Conservation (phyloP, 169 alveolate species). For the Ichthyophthirius multifiliis region DNA sequence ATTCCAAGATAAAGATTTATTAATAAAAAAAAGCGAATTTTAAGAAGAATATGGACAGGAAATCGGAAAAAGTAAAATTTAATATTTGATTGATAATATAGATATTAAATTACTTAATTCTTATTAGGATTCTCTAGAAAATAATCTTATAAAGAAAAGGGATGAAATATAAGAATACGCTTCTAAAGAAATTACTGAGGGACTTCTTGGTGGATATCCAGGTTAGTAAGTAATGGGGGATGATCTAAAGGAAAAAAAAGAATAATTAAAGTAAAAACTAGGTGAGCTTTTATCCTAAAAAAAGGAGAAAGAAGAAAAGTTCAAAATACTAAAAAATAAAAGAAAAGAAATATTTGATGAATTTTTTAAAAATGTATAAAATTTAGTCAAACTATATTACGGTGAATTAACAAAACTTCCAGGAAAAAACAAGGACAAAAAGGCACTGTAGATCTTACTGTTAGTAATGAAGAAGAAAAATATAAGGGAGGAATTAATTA, state of each 20-base stretch:
- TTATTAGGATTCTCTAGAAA: neutral
- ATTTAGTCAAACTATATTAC: neutral
- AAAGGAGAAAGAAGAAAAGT: neutral
- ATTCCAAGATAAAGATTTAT: too few relatives aligned
- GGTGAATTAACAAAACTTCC: neutral
- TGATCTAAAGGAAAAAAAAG: neutral
- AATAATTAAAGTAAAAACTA: neutral
- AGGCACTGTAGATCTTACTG: neutral
- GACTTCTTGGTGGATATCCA: neutral
- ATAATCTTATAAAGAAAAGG: neutral
- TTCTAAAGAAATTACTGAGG: conserved; percentile 1
- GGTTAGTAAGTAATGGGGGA: neutral
- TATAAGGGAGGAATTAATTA: neutral
- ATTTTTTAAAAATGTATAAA: neutral
- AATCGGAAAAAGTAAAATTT: too few relatives aligned
- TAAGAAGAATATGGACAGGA: too few relatives aligned
- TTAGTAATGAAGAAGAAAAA: neutral
- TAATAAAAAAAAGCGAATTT: too few relatives aligned
- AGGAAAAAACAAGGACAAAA: neutral
- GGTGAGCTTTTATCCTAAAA: neutral
- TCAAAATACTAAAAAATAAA: neutral
- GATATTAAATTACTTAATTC: neutral
- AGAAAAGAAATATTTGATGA: conserved; percentile 7
- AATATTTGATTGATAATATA: neutral
- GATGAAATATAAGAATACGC: neutral